Evolutionary conservation across 2,329 filamentous ascomycete genomes (phyloP).

Genomic region (Nemania sp.): DNA sequence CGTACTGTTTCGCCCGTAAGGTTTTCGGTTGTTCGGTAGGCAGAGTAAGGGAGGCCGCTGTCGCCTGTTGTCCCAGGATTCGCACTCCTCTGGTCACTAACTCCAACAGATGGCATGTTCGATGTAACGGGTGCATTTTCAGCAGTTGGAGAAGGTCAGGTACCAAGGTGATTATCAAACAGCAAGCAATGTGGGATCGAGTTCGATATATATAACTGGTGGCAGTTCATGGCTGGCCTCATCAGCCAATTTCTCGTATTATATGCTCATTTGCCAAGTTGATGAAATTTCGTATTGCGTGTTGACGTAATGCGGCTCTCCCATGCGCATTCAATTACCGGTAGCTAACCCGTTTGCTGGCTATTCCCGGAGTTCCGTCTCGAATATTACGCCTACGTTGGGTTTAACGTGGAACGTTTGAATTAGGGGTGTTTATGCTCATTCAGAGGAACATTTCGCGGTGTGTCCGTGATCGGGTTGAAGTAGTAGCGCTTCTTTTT

Average conservation of each 20-base stretch:
- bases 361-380: slow-evolving; percentile 3
- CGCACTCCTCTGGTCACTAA: neutral
- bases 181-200: no score
- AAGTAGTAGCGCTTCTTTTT: no score
- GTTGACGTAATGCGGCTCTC: neutral
- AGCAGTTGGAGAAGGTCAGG: neutral
- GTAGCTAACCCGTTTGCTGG: neutral
- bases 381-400: neutral
- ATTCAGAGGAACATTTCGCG: neutral
- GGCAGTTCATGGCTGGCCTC: neutral
- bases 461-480: neutral
- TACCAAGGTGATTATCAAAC: no score
- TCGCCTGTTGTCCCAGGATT: neutral
- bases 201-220: neutral
- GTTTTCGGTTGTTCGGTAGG: neutral
- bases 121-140: neutral
- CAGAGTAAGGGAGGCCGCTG: neutral
- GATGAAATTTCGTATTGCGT: slow-evolving; percentile 16
- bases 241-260: slow-evolving; percentile 11
- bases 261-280: neutral
- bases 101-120: no score
- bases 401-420: neutral
- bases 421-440: no score
- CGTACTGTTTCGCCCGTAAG: neutral
- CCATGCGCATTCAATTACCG: neutral